Base-by-base conservation (phyloP, 169 alveolate species). In the Cryptosporidium sp. region DNA sequence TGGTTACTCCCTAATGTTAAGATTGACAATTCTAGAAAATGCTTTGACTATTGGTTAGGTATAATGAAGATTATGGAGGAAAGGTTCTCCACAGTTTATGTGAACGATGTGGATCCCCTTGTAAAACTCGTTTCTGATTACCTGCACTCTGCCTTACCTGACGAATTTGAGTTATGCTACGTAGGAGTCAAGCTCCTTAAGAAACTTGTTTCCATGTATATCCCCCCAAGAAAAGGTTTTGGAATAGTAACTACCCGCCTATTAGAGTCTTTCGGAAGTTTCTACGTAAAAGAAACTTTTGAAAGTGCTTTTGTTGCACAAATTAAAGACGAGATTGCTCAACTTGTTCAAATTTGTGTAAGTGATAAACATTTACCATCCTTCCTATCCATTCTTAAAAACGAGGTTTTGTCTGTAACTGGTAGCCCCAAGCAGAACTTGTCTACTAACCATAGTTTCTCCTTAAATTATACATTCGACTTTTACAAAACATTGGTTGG, bases 221-320 rank as follows among this genome's bases (percentile, higher is more conserved):
- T 80, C 16, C 89, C 69, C 23, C 89, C 89, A 7, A 80, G 67
- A 48, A 80, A 80, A 26, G 68, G 89, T n/a, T 80, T 80, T 26
- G 31, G 41, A 18, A 26, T 80, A 29, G 31, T 80, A 3, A 2
- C 70, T n/a, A 12, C 50, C 41, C 65, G 18, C 37, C 50, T 80
- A 14, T 16, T 37, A 9, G 51, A 80, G 35, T 67, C 89, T 43
- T 39, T 80, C 14, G 9, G 51, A 31, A 50, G 4, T 26, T 14
- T n/a, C 26, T 80, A 41, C 48, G n/a, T 4, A 37, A 73, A 23
- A 23, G 58, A 51, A 8, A 16, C 3, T 18, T 1, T 9, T 14
- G 51, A 29, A 33, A n/a, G 12, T 4, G 18, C 62, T 6, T 52
- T 73, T 35, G 9, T 26, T 4, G 3, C 21, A 3, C 18, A 37